phyloP scores from a whole-genome alignment of 257 asterid genomes.

The Gentiana straminea region DNA sequence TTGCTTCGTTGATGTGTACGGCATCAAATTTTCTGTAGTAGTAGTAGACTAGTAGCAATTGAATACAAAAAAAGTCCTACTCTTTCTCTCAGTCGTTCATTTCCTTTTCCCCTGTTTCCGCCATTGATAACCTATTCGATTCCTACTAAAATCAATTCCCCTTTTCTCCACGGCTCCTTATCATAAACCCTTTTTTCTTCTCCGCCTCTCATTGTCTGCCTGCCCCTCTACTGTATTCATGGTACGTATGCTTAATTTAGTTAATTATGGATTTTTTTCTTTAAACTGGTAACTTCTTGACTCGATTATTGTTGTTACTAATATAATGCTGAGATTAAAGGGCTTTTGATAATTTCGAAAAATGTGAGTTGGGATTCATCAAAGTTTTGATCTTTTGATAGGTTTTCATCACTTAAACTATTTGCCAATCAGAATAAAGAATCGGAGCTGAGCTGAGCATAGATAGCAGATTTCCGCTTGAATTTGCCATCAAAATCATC shows the following conservation, averaged over 20 bases:
- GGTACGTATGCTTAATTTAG: slow-evolving; percentile 6
- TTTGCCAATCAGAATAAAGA: not conserved
- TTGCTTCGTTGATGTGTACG: too few species aligned
- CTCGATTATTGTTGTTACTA: too few species aligned
- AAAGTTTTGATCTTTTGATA: slow-evolving; percentile 2
- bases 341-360: too few species aligned
- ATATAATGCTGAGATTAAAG: too few species aligned
- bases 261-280: not conserved
- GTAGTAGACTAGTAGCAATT: too few species aligned
- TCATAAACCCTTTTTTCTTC: slow-evolving; percentile 21
- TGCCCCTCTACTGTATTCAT: not conserved
- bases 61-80: not conserved
- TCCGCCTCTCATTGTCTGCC: slow-evolving; percentile 2
- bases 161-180: slow-evolving; percentile 1
- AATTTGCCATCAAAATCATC: not conserved
- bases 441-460: too few species aligned
- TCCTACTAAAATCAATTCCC: slow-evolving; percentile 20
- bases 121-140: slow-evolving; percentile 13
- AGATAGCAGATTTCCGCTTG: not conserved
- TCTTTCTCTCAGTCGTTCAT: slow-evolving; percentile 13
- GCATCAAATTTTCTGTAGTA: too few species aligned
- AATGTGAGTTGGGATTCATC: too few species aligned
- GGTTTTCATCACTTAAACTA: slow-evolving; percentile 8
- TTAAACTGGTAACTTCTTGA: too few species aligned
- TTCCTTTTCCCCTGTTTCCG: not conserved